phyloP scores from a whole-genome alignment of 331 rosid species.

The Spiraea crenata region DNA sequence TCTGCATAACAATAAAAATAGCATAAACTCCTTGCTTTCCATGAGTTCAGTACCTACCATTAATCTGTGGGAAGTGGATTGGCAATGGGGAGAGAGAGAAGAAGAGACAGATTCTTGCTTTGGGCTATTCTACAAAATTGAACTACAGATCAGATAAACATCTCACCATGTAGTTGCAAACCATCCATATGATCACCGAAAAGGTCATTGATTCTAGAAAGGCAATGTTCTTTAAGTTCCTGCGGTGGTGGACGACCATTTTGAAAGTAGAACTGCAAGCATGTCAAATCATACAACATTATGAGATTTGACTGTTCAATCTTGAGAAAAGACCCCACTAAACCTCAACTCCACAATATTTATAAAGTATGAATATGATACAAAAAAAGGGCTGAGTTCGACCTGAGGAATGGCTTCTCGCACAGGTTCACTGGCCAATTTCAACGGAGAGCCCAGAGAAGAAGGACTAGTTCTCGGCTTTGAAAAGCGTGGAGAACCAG shows the following conservation, averaged over 20 bases:
- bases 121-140: neutral
- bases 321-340: slow-evolving; percentile 1
- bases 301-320: slow-evolving; percentile 4
- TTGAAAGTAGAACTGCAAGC: slow-evolving; percentile 83
- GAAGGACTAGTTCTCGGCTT: slow-evolving; percentile 83
- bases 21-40: slow-evolving; percentile 25
- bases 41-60: neutral
- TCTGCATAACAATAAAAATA: slow-evolving; percentile 50
- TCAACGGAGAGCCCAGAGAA: slow-evolving; percentile 73
- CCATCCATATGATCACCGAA: slow-evolving; percentile 74
- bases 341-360: neutral
- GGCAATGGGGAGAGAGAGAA: neutral
- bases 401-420: slow-evolving; percentile 96
- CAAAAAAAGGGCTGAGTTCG: slow-evolving; percentile 15
- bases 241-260: slow-evolving; percentile 79
- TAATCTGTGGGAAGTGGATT: neutral
- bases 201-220: slow-evolving; percentile 55
- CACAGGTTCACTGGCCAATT: slow-evolving; percentile 79
- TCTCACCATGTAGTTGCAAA: slow-evolving; percentile 82
- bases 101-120: neutral
- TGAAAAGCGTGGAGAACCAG: slow-evolving; percentile 85
- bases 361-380: neutral
- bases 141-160: slow-evolving; percentile 21
- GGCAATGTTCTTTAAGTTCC: slow-evolving; percentile 73
- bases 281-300: slow-evolving; percentile 5